Conservation (phyloP, 768 basidiomycete genomes). For the Rhodosporidiobolus odoratus region DNA sequence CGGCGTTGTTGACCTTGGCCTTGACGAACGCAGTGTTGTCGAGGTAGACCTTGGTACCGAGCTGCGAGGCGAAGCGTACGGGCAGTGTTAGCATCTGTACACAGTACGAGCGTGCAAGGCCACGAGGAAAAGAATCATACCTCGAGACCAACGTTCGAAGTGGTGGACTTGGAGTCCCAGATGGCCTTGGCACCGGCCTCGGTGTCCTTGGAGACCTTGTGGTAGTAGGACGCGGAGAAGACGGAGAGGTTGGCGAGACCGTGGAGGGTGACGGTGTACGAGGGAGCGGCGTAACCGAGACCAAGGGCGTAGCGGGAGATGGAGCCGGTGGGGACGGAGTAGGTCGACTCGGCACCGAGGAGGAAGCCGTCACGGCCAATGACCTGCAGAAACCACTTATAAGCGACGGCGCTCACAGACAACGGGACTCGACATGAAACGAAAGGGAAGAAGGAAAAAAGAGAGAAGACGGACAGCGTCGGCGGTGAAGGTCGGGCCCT, state of each 20-base stretch:
- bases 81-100: too few species aligned
- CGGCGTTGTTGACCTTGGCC: constrained; percentile 97
- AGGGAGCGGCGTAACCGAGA: constrained; percentile 89
- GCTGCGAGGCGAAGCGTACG: too few species aligned
- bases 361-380: constrained; percentile 92
- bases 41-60: constrained; percentile 87
- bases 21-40: constrained; percentile 77
- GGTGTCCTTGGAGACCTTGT: constrained; percentile 82
- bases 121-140: too few species aligned
- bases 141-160: constrained; percentile 8
- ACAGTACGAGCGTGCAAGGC: too few species aligned
- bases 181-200: constrained; percentile 93
- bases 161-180: constrained; percentile 70
- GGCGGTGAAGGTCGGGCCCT: constrained; percentile 95
- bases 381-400: constrained; percentile 8
- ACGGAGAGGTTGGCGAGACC: constrained; percentile 89
- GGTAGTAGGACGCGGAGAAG: constrained; percentile 96
- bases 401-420: too few species aligned
- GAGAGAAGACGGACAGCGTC: constrained; percentile 61
- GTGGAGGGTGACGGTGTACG: constrained; percentile 90
- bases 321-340: constrained; percentile 90
- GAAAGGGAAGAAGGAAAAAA: background rate
- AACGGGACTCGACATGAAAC: background rate
- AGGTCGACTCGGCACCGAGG: constrained; percentile 88
- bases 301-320: constrained; percentile 88